Percentiles rank a stretch among this genome's conserved stretches.
These are phyloP conservation scores for Metschnikowia noctiluminum DNA, from an alignment of 805 yeast genomes.

Conservation along the genomic window DNA sequence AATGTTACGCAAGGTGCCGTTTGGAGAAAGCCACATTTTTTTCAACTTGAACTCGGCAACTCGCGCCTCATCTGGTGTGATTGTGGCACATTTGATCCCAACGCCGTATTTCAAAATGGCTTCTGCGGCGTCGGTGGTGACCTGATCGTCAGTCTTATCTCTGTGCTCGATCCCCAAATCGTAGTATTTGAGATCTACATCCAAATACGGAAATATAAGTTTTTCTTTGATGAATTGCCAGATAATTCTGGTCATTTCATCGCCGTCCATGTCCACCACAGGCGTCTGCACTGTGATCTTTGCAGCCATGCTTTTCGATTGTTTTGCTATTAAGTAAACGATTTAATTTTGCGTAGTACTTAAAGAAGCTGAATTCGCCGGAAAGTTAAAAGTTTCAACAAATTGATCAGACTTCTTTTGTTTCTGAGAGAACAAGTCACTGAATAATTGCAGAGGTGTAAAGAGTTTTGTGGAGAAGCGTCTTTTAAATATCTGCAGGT, in stretches of 20 bases:
- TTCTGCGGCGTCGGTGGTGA: slow-evolving; percentile 75
- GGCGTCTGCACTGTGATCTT: slow-evolving; percentile 72
- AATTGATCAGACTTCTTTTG: no score
- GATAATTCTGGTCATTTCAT: slow-evolving; percentile 83
- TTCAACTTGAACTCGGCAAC: slow-evolving; percentile 70
- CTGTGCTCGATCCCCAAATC: slow-evolving; percentile 67
- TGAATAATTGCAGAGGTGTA: not conserved
- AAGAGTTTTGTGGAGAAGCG: slow-evolving; percentile 4
- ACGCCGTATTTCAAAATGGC: slow-evolving; percentile 75
- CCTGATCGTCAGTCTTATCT: slow-evolving; percentile 68
- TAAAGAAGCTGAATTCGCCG: no score
- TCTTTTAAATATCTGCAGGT: slow-evolving; percentile 2
- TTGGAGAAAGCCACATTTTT: slow-evolving; percentile 85
- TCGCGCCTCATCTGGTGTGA: slow-evolving; percentile 79
- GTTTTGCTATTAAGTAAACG: not conserved
- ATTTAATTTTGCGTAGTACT: no score
- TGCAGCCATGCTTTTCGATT: slow-evolving; percentile 10
- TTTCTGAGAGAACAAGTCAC: no score
- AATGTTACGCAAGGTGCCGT: slow-evolving; percentile 80
- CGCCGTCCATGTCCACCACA: slow-evolving; percentile 78
- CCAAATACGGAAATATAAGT: slow-evolving; percentile 65
- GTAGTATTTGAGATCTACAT: slow-evolving; percentile 71
- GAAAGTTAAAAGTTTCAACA: no score
- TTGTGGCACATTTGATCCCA: slow-evolving; percentile 82
- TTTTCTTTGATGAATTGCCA: slow-evolving; percentile 72